phyloP scores from a whole-genome alignment of 805 yeast species.

The Monosporozyma aerobia region DNA sequence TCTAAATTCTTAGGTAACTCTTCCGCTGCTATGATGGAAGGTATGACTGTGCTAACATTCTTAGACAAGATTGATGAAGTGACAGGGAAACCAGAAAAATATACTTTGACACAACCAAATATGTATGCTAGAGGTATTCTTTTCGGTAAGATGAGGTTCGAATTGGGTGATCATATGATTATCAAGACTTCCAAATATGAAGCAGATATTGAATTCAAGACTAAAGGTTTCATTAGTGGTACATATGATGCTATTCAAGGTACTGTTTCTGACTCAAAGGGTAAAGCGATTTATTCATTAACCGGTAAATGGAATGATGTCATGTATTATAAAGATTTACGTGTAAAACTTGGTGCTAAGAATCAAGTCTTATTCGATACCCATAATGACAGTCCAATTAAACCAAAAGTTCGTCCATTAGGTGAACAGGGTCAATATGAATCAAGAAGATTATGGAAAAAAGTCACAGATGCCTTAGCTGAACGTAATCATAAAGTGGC shows the following conservation, averaged over 20 bases:
- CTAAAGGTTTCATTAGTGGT: slow-evolving; percentile 90
- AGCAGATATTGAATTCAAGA: slow-evolving; percentile 86
- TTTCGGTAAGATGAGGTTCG: slow-evolving; percentile 82
- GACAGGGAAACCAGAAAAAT: slow-evolving; percentile 49
- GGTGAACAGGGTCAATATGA: slow-evolving; percentile 75
- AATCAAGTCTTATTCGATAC: slow-evolving; percentile 54
- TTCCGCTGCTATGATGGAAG: slow-evolving; percentile 97
- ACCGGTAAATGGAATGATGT: slow-evolving; percentile 91
- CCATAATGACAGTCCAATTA: slow-evolving; percentile 37
- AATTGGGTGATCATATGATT: slow-evolving; percentile 86
- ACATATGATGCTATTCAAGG: slow-evolving; percentile 87
- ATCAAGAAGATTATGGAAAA: slow-evolving; percentile 73
- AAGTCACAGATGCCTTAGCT: slow-evolving; percentile 75
- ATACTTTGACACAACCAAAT: slow-evolving; percentile 88
- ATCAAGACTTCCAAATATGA: slow-evolving; percentile 53
- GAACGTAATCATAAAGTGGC: slow-evolving; percentile 72
- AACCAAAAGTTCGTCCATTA: slow-evolving; percentile 69
- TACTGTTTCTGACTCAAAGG: slow-evolving; percentile 42
- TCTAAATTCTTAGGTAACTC: slow-evolving; percentile 90
- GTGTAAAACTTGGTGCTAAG: slow-evolving; percentile 30
- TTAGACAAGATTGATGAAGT: slow-evolving; percentile 44
- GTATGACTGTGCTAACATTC: slow-evolving; percentile 63
- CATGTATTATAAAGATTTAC: slow-evolving; percentile 54
- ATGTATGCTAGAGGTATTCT: slow-evolving; percentile 89
- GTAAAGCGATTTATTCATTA: slow-evolving; percentile 53